A percentile compares a stretch with the other conserved stretches of the same genome.
Conservation (phyloP, 2,329 filamentous ascomycete genomes). For the Lecanicillium sp. region DNA sequence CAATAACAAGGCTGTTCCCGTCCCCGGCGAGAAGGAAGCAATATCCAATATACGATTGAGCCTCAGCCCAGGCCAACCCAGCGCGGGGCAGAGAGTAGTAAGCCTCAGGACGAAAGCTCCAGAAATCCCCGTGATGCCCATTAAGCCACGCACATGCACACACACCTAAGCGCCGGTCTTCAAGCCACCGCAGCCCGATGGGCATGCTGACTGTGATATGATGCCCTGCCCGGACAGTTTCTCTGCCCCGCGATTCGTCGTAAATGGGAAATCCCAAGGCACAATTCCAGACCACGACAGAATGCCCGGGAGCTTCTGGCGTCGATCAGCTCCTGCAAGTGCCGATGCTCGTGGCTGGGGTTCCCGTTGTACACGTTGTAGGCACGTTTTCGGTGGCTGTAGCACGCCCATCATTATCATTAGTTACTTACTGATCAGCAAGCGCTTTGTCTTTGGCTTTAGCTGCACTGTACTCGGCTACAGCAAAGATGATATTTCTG, state of each 20-base stretch:
- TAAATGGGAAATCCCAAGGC: conserved; percentile 1
- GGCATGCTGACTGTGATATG: too few relatives aligned
- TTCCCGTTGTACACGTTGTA: too few relatives aligned
- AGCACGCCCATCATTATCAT: not conserved
- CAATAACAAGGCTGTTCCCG: too few relatives aligned
- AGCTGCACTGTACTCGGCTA: too few relatives aligned
- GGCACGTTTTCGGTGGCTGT: conserved; percentile 8
- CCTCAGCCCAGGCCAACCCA: too few relatives aligned
- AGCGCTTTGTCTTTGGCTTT: too few relatives aligned
- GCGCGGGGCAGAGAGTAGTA: too few relatives aligned
- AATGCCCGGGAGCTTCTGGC: not conserved
- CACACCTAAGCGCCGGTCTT: conserved; percentile 5
- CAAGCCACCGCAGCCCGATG: conserved; percentile 6
- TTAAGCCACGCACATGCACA: not conserved
- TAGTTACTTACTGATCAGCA: too few relatives aligned
- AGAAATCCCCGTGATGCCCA: not conserved
- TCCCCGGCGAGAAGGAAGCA: too few relatives aligned
- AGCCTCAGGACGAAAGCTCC: conserved; percentile 8
- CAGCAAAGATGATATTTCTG: too few relatives aligned
- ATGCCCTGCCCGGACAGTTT: not conserved
- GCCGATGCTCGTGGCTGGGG: conserved; percentile 6
- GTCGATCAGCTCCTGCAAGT: conserved; percentile 10
- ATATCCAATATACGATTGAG: too few relatives aligned
- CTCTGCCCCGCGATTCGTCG: not conserved
- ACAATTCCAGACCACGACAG: not conserved